Base-by-base conservation (phyloP, 148 eudicot species). In the Camellia granthamiana region DNA sequence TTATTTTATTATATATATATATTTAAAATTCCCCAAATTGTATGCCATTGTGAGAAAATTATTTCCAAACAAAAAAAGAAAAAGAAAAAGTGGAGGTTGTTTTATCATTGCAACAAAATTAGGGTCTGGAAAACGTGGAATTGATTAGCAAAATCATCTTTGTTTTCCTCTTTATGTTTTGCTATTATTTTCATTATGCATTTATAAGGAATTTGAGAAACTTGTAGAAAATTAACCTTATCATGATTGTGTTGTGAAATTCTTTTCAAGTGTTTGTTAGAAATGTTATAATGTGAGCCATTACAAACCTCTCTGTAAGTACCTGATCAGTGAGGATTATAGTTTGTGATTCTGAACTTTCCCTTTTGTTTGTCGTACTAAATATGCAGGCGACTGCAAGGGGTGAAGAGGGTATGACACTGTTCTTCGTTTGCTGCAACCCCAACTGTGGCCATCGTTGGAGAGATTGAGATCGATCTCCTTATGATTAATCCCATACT, bases 391-490 rank as follows among this genome's bases (percentile, higher is more conserved):
- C 98, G 51, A 90, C 97, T 74, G 90, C 93, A 4, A 88, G 98
- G 76, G 98, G 98, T 68, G 98, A 94, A 82, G 97, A 92, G 82
- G 97, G 98, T 81, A 92, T 95, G 97, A 91, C 93, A 4, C 81
- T 93, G 79, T 93, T 91, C 90, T 93, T 91, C 52, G 95, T 93
- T 43, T 93, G 97, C 91, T 91, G 95, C 89, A 93, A 93, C 82
- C 95, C 97, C 2, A 93, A 81, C 83, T 93, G 97, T 79, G 97
- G 97, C 62, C 85, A 90, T 77, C 91, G 94, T 55, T 91, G 95
- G 95, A 93, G 95, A 80, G 97, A 91, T 65, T 93, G 85, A 90
- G 68, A 15, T 21, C 30, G 23, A 38, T 54, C 43, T 60, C 30
- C 51, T 41, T 49, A 1, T 13, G 51, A 44, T 18, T 54, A 56